A percentile compares a stretch with the other conserved stretches of the same genome.
These are phyloP conservation scores for Geoglossum glabrum DNA, from an alignment of 495 filamentous ascomycete species.

Conservation along the genomic window DNA sequence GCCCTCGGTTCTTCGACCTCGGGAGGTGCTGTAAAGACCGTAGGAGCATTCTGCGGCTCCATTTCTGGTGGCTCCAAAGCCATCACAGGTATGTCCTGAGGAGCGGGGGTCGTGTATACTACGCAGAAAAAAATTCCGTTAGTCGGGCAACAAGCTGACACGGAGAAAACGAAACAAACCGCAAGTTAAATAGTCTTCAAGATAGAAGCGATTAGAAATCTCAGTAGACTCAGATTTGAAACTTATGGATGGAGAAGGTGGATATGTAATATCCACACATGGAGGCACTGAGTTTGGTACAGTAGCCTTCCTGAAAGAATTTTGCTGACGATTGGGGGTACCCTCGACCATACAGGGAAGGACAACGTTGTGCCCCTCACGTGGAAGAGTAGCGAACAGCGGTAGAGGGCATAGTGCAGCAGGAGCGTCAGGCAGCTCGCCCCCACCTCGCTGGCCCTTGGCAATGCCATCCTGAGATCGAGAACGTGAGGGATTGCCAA, in stretches of 20 bases:
- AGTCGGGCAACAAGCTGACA: not conserved
- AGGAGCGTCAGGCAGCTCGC: not conserved
- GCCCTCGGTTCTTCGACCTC: not conserved
- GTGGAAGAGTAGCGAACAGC: not conserved
- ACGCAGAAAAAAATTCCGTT: not conserved
- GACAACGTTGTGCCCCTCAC: not conserved
- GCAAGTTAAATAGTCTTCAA: not conserved
- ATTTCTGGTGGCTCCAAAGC: not conserved
- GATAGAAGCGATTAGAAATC: not conserved
- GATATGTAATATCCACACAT: not conserved
- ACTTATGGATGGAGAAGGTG: not conserved
- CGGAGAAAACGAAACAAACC: not conserved
- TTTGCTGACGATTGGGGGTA: not conserved
- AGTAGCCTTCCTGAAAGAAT: not conserved
- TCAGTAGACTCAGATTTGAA: not conserved
- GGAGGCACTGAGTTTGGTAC: not conserved
- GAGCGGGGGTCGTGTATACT: constrained; percentile 3
- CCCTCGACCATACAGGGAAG: not conserved
- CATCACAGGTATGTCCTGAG: not conserved
- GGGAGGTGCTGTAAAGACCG: not conserved
- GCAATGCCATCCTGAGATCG: not conserved
- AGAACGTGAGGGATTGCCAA: not conserved
- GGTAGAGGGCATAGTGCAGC: not conserved
- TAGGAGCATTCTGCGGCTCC: not conserved
- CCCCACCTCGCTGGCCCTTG: not conserved